Evolutionary conservation across 2,329 filamentous ascomycete genomes (phyloP).

Genomic region (Aureobasidium sp.): DNA sequence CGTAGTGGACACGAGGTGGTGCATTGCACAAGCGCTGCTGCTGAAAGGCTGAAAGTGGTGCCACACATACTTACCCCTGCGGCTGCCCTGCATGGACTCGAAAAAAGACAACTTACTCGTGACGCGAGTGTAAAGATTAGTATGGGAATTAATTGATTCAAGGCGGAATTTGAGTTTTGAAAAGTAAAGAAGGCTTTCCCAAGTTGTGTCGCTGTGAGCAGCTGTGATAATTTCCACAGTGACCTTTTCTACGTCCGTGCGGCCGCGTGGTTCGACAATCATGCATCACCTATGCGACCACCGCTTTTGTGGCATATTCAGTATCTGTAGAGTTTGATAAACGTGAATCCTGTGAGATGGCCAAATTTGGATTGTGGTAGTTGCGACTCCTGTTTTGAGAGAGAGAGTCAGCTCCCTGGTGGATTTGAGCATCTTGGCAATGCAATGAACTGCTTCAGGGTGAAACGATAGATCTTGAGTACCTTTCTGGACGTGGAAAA

Average conservation of each 20-base stretch:
- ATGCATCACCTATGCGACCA: not conserved
- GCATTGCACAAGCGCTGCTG: not conserved
- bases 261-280: not conserved
- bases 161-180: not conserved
- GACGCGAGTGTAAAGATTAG: not conserved
- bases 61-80: not conserved
- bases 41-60: not conserved
- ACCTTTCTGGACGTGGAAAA: not conserved
- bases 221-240: slow-evolving; percentile 11
- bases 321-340: not conserved
- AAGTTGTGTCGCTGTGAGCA: not conserved
- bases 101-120: not conserved
- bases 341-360: not conserved
- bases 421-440: too few species aligned
- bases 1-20: not conserved
- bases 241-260: not conserved
- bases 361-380: not conserved
- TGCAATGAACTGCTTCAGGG: not conserved
- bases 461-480: not conserved
- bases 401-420: not conserved
- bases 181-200: not conserved
- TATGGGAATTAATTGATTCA: not conserved
- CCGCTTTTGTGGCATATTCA: not conserved
- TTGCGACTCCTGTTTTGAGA: not conserved
- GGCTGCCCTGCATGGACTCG: not conserved